These are phyloP conservation scores for Iris pallida DNA, from an alignment of 116 monocot species.

Conservation along the genomic window DNA sequence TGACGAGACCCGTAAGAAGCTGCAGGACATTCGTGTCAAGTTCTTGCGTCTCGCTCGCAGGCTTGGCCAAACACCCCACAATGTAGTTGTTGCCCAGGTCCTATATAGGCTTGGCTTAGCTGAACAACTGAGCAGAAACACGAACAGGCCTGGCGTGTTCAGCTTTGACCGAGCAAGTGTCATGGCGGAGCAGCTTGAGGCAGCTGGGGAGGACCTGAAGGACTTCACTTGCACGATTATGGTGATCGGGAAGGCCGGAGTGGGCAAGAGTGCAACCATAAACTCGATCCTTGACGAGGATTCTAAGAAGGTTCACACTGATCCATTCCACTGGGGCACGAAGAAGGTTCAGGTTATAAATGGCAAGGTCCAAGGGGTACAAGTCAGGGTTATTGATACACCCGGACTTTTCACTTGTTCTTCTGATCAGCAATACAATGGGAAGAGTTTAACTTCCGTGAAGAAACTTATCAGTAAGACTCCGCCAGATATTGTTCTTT, in stretches of 20 bases:
- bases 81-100: conserved; percentile 17
- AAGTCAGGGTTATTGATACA: conserved; percentile 11
- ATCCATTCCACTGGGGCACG: neutral
- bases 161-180: neutral
- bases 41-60: conserved; percentile 30
- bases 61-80: conserved; percentile 27
- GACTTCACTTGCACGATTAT: conserved; percentile 23
- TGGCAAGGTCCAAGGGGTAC: neutral
- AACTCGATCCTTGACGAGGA: conserved; percentile 18
- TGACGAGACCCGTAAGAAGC: conserved; percentile 20
- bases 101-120: conserved; percentile 23
- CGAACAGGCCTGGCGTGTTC: neutral
- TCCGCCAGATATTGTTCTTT: conserved; percentile 41
- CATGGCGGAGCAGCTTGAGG: conserved; percentile 10
- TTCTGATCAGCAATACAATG: conserved; percentile 10
- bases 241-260: conserved; percentile 21
- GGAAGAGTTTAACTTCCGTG: conserved; percentile 24
- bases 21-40: conserved; percentile 29
- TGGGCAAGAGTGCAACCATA: conserved; percentile 20
- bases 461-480: conserved; percentile 23
- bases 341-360: neutral
- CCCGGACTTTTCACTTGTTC: conserved; percentile 11
- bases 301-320: neutral
- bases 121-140: conserved; percentile 7
- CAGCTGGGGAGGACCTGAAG: neutral